phyloP scores from a whole-genome alignment of 257 asterid genomes.

The Solanum rostratum region DNA sequence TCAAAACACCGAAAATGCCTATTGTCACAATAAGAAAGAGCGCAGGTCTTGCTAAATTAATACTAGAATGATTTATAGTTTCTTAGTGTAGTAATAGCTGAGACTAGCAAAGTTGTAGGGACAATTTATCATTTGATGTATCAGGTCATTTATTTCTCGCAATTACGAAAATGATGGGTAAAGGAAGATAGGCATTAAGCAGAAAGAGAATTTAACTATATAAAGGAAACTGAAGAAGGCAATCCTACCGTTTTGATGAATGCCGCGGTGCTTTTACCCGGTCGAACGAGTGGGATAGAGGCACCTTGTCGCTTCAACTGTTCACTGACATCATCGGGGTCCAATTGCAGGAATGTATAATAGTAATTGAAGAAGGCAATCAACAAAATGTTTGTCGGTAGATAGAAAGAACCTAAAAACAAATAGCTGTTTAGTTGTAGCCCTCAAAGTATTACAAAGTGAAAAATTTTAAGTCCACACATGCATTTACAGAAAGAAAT shows the following conservation, averaged over 20 bases:
- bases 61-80: background rate
- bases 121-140: background rate
- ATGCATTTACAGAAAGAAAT: background rate
- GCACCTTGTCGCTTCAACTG: conserved; percentile 99
- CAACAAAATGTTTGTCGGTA: conserved; percentile 75
- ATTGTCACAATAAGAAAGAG: background rate
- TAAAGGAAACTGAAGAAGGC: background rate
- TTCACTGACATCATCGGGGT: conserved; percentile 96
- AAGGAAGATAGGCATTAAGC: background rate
- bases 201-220: background rate
- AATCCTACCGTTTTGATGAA: conserved; percentile 63
- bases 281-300: conserved; percentile 90
- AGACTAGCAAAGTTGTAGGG: background rate
- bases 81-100: background rate
- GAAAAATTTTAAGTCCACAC: background rate
- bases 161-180: background rate
- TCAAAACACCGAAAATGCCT: background rate
- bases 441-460: background rate
- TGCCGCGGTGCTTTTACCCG: conserved; percentile 88
- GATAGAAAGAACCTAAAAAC: conserved; percentile 62
- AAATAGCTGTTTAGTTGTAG: background rate
- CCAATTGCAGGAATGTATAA: conserved; percentile 93
- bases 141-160: background rate
- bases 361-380: conserved; percentile 98
- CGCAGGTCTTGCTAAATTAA: background rate